Base-by-base conservation (phyloP, 257 asterid species). In the Solanum paucissectum region DNA sequence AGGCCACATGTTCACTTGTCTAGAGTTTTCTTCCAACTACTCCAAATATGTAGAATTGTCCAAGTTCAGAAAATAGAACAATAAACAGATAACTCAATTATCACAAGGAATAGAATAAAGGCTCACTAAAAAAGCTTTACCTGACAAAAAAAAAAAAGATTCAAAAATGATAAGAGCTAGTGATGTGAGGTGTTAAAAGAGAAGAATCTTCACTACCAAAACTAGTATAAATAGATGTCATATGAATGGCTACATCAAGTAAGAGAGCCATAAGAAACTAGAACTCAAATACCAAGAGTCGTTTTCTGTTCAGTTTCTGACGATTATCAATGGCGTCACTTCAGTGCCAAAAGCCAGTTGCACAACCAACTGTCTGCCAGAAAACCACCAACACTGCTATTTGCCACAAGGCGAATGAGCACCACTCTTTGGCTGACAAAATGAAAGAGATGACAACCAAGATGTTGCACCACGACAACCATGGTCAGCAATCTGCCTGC, bases 401-500 rank as follows among this genome's bases (percentile, higher is more conserved):
- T 29, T 33, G 88, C 88, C 88, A 73, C 58, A 73, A 86, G 72
- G 74, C 36, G 10, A 86, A 73, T 44, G 84, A 86, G 36, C 85
- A 73, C n/a, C 84, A 73, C 71, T 86, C 88, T 33, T 72, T 86
- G 42, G 71, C 25, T 36, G 88, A 73, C 60, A 86, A 73, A 79
- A 79, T 52, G 88, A 73, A 73, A 73, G 23, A 34, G 16, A 73
- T 86, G 84, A 20, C 74, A 34, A 34, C 14, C 73, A 86, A 73
- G 42, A 42, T 73, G 74, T 73, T 73, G 29, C 74, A 73, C 84
- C 88, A 86, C 9, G 46, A 73, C 32, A 55, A 86, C 16, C 88
- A 34, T 6, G 21, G 73, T 12, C 73, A 86, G 66, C 83, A 72
- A 33, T 29, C 88, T 23, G 55, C 83, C 40, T 82, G 32, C 85